Evolutionary conservation across 1,284 basidiomycete species (phyloP), one percentile per base, ranked within the genome.

Genomic region (Pseudozyma sp.): DNA sequence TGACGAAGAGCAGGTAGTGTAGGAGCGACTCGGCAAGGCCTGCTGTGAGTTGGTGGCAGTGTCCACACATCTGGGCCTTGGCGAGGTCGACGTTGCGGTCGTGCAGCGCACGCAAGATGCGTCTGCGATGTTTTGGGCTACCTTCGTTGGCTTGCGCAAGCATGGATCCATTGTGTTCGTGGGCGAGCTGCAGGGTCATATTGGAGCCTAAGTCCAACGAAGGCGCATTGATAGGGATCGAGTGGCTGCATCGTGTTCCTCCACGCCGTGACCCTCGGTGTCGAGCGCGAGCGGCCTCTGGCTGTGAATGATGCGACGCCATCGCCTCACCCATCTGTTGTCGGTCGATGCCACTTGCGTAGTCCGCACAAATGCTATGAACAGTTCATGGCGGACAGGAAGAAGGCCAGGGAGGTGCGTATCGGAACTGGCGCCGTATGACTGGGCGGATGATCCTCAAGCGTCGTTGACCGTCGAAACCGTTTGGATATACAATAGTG

Each of bases 1-100:
- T 67, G 6, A 67, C 60, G 46, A 75, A 79, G 2, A 79, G 69
- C 5, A 77, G 51, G 43, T 77, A 61, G 19, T 75, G 68, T 5
- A 78, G 31, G n/a, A 61, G 51, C 7, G 72, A 67, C 31, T 70
- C 60, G 31, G 55, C 37, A 5, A 79, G 52, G 2, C 61, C 53
- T 5, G 70, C 56, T 7, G 60, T 58, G 24, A 79, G 69, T 46
- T 70, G 66, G 7, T 56, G 37, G 37, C 52, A 58, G 42, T 79
- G 75, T 4, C 75, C 75, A 19, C 35, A 52, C 34, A 53, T 11
- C 31, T 75, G 72, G 2, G 63, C 58, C 54, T 79, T 77, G 53
- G 42, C 47, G 30, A 63, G 51, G 31, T 61, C 56, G n/a, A 29
- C 49, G 14, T 46, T 33, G 9, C 13, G 30, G 19, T 60, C 33